Percentiles rank a stretch among this genome's conserved stretches.
Conservation (phyloP, 208 protist species). For the Acanthamoeba healyi region DNA sequence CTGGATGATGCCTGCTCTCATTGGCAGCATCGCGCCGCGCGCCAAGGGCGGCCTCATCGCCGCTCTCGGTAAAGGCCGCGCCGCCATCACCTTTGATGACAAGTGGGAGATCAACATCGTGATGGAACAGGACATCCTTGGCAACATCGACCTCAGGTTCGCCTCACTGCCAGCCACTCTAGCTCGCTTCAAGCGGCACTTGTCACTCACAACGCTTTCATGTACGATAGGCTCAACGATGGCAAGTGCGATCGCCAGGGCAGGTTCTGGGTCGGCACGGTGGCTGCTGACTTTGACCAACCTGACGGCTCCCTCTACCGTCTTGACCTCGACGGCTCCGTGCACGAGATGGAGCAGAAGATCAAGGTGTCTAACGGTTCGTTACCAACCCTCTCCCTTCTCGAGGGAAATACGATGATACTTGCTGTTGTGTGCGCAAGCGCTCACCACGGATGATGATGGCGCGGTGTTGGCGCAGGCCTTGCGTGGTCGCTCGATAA, state of each 20-base stretch:
- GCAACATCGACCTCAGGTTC: constrained; percentile 58
- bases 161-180: background rate
- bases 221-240: constrained; percentile 39
- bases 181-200: no score
- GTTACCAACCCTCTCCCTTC: background rate
- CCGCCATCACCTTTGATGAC: constrained; percentile 41
- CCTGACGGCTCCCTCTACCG: constrained; percentile 52
- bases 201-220: background rate
- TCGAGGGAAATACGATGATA: background rate
- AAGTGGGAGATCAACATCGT: constrained; percentile 54
- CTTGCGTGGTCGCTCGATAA: constrained; percentile 57
- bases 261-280: constrained; percentile 34
- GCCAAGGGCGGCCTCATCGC: constrained; percentile 41
- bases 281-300: constrained; percentile 26
- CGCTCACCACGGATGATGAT: no score
- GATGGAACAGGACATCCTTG: constrained; percentile 57
- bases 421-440: no score
- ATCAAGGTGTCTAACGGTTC: constrained; percentile 45
- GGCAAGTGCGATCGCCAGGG: constrained; percentile 61
- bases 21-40: constrained; percentile 47
- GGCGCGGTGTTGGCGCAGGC: background rate
- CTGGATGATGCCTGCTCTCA: constrained; percentile 42
- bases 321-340: constrained; percentile 33
- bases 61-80: constrained; percentile 37
- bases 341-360: constrained; percentile 60